phyloP scores from a whole-genome alignment of 305 asterid genomes.

The Fraxinus sp. region DNA sequence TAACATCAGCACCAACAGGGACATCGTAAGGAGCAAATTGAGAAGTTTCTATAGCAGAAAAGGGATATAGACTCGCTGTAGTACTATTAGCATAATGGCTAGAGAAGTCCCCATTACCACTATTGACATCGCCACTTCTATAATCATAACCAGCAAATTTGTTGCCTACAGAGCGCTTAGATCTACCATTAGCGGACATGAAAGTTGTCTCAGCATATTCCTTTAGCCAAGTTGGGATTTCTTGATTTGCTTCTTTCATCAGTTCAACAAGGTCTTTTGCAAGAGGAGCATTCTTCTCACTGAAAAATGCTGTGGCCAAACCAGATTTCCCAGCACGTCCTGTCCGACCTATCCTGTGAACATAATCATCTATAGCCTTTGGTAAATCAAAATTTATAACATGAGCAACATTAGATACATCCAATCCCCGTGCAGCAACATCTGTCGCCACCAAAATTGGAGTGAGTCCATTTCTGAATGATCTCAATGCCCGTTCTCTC shows the following conservation, averaged over 20 bases:
- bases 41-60: conserved; percentile 9
- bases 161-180: conserved; percentile 27
- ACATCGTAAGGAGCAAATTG: conserved; percentile 14
- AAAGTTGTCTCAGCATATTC: conserved; percentile 40
- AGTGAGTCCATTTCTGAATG: conserved; percentile 55
- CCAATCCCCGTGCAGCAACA: conserved; percentile 76
- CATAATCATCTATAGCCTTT: conserved; percentile 53
- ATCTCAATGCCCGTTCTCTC: conserved; percentile 59
- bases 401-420: conserved; percentile 73
- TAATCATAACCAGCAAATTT: conserved; percentile 33
- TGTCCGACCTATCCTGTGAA: conserved; percentile 82
- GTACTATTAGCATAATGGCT: conserved; percentile 30
- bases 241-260: conserved; percentile 67
- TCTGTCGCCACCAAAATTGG: conserved; percentile 79
- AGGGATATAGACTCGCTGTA: conserved; percentile 1
- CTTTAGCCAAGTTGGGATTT: conserved; percentile 58
- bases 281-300: conserved; percentile 46
- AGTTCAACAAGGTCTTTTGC: conserved; percentile 58
- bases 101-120: conserved; percentile 15
- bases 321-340: conserved; percentile 94
- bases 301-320: conserved; percentile 73
- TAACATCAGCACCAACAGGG: neutral
- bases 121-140: conserved; percentile 20
- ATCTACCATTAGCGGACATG: conserved; percentile 21
- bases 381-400: conserved; percentile 78